Base-by-base conservation (phyloP, 495 filamentous ascomycete genomes). In the Cercophora sp. region DNA sequence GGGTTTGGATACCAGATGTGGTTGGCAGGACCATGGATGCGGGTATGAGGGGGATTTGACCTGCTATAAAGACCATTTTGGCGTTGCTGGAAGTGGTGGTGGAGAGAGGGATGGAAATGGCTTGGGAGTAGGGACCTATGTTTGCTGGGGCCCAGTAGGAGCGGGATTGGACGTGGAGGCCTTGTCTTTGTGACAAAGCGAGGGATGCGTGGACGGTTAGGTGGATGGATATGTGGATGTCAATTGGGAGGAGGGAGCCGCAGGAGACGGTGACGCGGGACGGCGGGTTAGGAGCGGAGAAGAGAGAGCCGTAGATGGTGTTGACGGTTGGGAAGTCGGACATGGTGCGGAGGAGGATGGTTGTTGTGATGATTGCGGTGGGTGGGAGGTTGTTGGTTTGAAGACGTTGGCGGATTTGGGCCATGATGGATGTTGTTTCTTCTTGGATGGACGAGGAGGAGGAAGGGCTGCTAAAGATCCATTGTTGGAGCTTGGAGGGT, bases 131-230 rank as follows among this genome's bases (percentile, higher is more conserved):
- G 0, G 94, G 93, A 0, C 93, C 93, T 47, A 99, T 99, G 58
- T 97, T 97, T 6, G 94, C 91, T 0, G 93, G 93, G 1, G 93
- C 94, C 93, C 93, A 99, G 76, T 97, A 96, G 3, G 88, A 93
- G 22, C 87, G 78, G 13, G 87, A 90, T 64, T 97, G 94, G 3
- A 99, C 91, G 66, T 99, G 93, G 1, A 99, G 77, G 2, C 84
- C 84, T 9, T 76, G 75, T 45, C 69, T 71, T 57, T 66, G 68
- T 29, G 41, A 52, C 11, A 47, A 52, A 10, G 55, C 39, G 8
- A 61, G 54, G 11, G 42, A 47, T n/a, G 54, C 44, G 15, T 63
- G 59, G 15, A 73, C 59, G 22, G 66, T 67, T 6, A 78, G 64
- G 46, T 73, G 70, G 34, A 79, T 63, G 43, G 75, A 74, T 22